Conservation (phyloP, 2,329 filamentous ascomycete genomes). For the Trichoderma brevicompactum region DNA sequence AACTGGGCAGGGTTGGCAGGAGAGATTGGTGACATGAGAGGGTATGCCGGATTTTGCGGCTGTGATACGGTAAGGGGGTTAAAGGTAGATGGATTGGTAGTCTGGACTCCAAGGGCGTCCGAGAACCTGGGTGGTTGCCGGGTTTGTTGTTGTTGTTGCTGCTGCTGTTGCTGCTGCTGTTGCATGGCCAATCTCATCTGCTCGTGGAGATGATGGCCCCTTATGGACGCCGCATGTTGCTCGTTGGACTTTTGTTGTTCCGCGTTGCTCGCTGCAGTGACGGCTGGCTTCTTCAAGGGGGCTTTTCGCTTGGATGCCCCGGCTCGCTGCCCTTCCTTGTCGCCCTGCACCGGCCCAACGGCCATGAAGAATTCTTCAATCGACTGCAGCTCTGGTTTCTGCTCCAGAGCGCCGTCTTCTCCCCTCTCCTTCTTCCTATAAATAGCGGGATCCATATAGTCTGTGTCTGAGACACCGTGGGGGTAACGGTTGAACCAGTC, state of each 20-base stretch:
- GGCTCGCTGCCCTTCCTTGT: slow-evolving; percentile 35
- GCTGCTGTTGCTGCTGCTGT: slow-evolving; percentile 31
- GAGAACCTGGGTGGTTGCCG: slow-evolving; percentile 48
- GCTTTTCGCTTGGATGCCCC: slow-evolving; percentile 44
- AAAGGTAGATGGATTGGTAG: slow-evolving; percentile 46
- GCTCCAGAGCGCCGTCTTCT: slow-evolving; percentile 85
- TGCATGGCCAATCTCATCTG: slow-evolving; percentile 26
- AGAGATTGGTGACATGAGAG: slow-evolving; percentile 57
- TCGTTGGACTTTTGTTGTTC: slow-evolving; percentile 20
- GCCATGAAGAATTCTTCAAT: slow-evolving; percentile 93
- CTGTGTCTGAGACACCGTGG: slow-evolving; percentile 81
- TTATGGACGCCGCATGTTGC: background rate
- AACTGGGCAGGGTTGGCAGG: slow-evolving; percentile 51
- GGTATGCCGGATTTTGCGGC: slow-evolving; percentile 49
- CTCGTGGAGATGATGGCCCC: slow-evolving; percentile 11
- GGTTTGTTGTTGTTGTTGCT: slow-evolving; percentile 13
- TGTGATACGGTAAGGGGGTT: slow-evolving; percentile 49
- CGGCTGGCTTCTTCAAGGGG: slow-evolving; percentile 44
- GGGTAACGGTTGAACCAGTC: slow-evolving; percentile 98
- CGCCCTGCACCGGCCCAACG: slow-evolving; percentile 67
- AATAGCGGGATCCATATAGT: slow-evolving; percentile 76
- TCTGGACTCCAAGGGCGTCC: slow-evolving; percentile 47
- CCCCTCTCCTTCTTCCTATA: slow-evolving; percentile 74
- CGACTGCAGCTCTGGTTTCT: slow-evolving; percentile 87
- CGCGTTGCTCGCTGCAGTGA: slow-evolving; percentile 15